phyloP scores from a whole-genome alignment of 148 eudicot species.

The Linanthus parryae region DNA sequence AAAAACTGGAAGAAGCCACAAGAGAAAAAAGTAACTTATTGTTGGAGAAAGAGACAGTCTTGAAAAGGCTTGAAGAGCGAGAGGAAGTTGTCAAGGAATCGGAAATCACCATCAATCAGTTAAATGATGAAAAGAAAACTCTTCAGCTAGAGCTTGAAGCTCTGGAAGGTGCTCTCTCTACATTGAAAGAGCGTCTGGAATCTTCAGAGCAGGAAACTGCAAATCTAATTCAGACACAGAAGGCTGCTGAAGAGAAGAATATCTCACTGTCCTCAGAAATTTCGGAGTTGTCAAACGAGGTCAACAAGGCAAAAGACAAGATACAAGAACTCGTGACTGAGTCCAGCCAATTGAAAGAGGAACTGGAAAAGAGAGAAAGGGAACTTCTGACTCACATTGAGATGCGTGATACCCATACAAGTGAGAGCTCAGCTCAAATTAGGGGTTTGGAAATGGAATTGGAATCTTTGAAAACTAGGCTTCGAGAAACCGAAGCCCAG shows the following conservation, averaged over 20 bases:
- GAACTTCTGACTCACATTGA: conserved; percentile 11
- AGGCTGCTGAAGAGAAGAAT: conserved; percentile 46
- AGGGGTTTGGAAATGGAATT: conserved; percentile 11
- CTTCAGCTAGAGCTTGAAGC: conserved; percentile 41
- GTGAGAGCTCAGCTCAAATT: conserved; percentile 4
- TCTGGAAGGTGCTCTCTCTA: conserved; percentile 23
- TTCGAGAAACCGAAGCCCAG: conserved; percentile 7
- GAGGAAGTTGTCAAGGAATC: conserved; percentile 29
- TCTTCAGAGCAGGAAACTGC: conserved; percentile 40
- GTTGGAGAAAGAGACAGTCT: conserved; percentile 44
- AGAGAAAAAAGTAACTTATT: conserved; percentile 30
- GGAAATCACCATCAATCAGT: conserved; percentile 32
- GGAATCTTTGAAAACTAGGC: conserved; percentile 4
- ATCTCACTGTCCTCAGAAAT: conserved; percentile 36
- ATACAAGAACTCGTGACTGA: conserved; percentile 10
- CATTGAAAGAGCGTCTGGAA: conserved; percentile 29
- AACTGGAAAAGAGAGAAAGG: conserved; percentile 11
- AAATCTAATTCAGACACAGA: conserved; percentile 32
- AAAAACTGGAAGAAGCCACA: conserved; percentile 39
- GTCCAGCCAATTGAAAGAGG: conserved; percentile 11
- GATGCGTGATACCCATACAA: conserved; percentile 5
- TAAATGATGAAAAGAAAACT: conserved; percentile 53
- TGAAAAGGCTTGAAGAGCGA: conserved; percentile 35
- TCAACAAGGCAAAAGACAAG: conserved; percentile 7
- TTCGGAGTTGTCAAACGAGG: conserved; percentile 25